Base-by-base conservation (phyloP, 2,329 filamentous ascomycete species). In the Stenocarpella maydis region DNA sequence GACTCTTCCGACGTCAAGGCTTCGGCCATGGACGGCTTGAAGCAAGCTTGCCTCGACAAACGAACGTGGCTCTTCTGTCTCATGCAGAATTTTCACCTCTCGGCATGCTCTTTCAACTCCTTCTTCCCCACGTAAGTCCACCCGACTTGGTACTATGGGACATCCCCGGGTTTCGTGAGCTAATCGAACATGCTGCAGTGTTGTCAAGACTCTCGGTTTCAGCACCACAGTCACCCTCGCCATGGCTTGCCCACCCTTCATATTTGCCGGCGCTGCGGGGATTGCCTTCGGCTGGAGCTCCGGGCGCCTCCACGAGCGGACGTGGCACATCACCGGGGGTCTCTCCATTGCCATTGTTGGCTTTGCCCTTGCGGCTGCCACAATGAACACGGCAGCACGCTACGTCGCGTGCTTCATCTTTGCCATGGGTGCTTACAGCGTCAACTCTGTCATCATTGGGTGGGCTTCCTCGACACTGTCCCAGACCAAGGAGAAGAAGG, bases 231-330 rank as follows among this genome's bases (percentile, higher is more conserved):
- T 82, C 41, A 83, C 82, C 1, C 76, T 84, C 2, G 79, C 80
- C 2, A 78, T 84, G 19, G 83, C 80, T 28, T 80, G 78, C 67
- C 84, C 84, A 0, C 84, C 84, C 0, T 86, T 84, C 72, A 75
- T 84, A 1, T 74, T 83, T 17, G 83, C 84, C 0, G 82, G 80
- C 4, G 79, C 79, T 28, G 79, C 80, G 15, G 82, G 82, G 6
- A 81, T 84, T 49, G 68, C 80, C 2, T 79, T 80, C 5, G 82
- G 80, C 1, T 80, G 80, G 73, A 83, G 78, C 1, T 84, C 82
- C 0, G 83, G 82, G 1, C 77, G 77, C 9, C 78, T 81, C 72
- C 80, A 83, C 41, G 81, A 84, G 64, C 74, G 81, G 24, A 81
- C 80, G 2, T 81, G 78, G 77, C 80, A 81, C 63, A 80, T 82